Percentiles rank a stretch among this genome's conserved stretches.
Conservation (phyloP, 495 filamentous ascomycete genomes). For the Penicillium daleae region DNA sequence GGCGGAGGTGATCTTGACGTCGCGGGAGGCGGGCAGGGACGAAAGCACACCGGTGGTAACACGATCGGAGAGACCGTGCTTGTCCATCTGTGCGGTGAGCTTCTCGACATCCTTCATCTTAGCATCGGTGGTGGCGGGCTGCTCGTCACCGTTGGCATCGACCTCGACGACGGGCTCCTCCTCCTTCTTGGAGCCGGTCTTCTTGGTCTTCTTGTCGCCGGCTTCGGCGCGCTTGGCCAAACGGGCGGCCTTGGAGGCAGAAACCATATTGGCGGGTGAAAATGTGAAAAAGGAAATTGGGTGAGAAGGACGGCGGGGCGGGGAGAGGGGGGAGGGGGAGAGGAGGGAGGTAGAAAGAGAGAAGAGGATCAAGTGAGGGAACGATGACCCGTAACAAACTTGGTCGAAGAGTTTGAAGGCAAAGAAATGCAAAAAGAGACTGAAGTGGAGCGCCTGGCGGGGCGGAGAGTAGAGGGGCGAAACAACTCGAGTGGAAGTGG, state of each 20-base stretch:
- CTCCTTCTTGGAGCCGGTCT: constrained; percentile 69
- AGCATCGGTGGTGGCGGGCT: constrained; percentile 68
- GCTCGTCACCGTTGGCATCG: constrained; percentile 49
- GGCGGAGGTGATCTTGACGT: constrained; percentile 94
- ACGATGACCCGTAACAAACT: constrained; percentile 16
- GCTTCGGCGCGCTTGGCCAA: constrained; percentile 88
- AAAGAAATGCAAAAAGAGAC: constrained; percentile 44
- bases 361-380: constrained; percentile 22
- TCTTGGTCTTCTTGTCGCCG: constrained; percentile 72
- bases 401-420: constrained; percentile 38
- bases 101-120: constrained; percentile 83
- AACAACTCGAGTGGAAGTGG: constrained; percentile 22
- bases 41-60: constrained; percentile 97
- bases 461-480: constrained; percentile 44
- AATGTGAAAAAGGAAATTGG: constrained; percentile 15
- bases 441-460: constrained; percentile 49
- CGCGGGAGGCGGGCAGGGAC: constrained; percentile 78
- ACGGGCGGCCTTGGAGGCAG: constrained; percentile 96
- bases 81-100: constrained; percentile 86
- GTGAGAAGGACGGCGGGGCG: constrained; percentile 8
- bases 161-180: constrained; percentile 64
- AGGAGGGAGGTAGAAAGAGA: constrained; percentile 11
- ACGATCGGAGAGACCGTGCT: constrained; percentile 93
- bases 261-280: constrained; percentile 60
- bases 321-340: constrained; percentile 15